A percentile compares a stretch with the other conserved stretches of the same genome.
phyloP scores from a whole-genome alignment of 140 eudicot species.

The Oenanthe javanica region DNA sequence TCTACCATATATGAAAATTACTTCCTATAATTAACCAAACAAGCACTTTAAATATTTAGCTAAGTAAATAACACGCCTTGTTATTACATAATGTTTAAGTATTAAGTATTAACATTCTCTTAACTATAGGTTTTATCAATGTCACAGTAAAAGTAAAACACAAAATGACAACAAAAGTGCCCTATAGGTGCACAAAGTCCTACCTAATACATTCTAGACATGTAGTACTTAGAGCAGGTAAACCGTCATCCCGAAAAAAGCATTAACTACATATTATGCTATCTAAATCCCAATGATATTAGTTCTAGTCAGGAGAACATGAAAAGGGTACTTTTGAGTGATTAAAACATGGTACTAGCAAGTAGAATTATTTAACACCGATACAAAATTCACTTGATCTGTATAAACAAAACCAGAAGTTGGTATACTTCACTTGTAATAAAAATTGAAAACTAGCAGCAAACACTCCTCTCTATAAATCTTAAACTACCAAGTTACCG shows the following conservation, averaged over 20 bases:
- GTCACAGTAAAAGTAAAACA: neutral
- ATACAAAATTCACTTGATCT: neutral
- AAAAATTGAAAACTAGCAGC: neutral
- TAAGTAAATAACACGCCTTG: neutral
- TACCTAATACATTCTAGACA: neutral
- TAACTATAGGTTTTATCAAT: neutral
- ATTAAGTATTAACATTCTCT: neutral
- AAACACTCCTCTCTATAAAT: neutral
- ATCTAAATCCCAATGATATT: neutral
- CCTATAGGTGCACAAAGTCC: neutral
- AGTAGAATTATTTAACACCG: too few species aligned
- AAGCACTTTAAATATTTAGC: neutral
- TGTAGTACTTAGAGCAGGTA: neutral
- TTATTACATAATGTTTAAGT: neutral
- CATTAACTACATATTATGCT: neutral
- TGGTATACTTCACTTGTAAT: neutral
- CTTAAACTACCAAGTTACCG: neutral
- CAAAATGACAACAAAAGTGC: slow-evolving; percentile 1
- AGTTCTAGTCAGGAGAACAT: neutral
- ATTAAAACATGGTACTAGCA: neutral
- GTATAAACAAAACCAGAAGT: neutral
- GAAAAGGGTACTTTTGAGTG: neutral
- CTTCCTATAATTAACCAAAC: too few species aligned
- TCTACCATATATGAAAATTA: neutral
- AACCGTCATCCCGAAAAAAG: neutral